These are phyloP conservation scores for Avena eriantha DNA, from an alignment of 176 grass and related monocot genomes.

Conservation along the genomic window DNA sequence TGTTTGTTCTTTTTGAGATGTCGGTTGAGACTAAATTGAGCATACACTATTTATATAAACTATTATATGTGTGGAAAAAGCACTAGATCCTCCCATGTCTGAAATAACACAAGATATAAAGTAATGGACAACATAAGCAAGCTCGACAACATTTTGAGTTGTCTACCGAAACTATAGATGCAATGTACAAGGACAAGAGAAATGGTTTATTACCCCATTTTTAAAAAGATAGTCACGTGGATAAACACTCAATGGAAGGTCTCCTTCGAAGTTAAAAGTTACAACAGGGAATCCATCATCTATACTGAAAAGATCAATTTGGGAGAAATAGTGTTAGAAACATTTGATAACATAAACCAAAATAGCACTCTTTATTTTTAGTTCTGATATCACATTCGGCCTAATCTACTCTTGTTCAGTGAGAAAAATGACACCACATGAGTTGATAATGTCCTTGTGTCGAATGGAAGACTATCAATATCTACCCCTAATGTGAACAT, in stretches of 20 bases:
- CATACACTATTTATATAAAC: neutral
- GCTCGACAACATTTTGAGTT: neutral
- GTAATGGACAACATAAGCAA: conserved; percentile 6
- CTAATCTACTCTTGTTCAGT: conserved; percentile 16
- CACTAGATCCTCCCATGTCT: neutral
- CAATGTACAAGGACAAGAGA: neutral
- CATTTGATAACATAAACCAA: conserved; percentile 1
- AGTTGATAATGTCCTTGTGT: conserved; percentile 11
- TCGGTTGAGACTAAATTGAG: neutral
- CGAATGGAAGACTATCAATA: conserved; percentile 16
- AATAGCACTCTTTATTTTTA: neutral
- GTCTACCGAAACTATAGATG: neutral
- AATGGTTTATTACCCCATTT: conserved; percentile 70
- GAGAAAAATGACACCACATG: neutral
- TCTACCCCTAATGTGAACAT: conserved; percentile 9
- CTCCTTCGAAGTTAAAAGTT: conserved; percentile 80
- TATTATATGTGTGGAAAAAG: neutral
- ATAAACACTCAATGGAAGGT: conserved; percentile 71
- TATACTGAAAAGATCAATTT: conserved; percentile 57
- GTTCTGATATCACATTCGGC: conserved; percentile 7
- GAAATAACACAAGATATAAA: neutral
- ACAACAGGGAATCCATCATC: conserved; percentile 83
- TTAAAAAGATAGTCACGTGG: conserved; percentile 96
- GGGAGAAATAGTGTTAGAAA: conserved; percentile 34
- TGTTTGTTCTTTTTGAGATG: neutral